phyloP scores from a whole-genome alignment of 371 early-diverging fungal genomes.

The Rhizopus microsporus region DNA sequence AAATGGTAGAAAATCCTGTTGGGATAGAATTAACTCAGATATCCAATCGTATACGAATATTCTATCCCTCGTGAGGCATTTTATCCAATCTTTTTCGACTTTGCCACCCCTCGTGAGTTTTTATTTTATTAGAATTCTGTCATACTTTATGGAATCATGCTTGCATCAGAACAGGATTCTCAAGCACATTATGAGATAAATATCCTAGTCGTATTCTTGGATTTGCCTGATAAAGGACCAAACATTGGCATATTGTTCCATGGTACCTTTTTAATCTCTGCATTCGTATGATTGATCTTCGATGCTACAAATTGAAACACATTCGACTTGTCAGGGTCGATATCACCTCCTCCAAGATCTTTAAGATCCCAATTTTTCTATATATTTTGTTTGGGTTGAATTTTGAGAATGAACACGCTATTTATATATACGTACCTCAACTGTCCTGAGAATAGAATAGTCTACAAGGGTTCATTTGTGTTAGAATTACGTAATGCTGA shows the following conservation, averaged over 20 bases:
- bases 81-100: background rate
- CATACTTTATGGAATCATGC: background rate
- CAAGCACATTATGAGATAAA: background rate
- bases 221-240: slow-evolving; percentile 38
- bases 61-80: background rate
- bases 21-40: background rate
- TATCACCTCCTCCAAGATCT: slow-evolving; percentile 55
- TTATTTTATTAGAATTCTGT: background rate
- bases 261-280: slow-evolving; percentile 25
- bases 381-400: no score
- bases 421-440: slow-evolving; percentile 31
- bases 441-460: slow-evolving; percentile 57
- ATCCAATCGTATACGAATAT: background rate
- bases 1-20: no score
- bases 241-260: slow-evolving; percentile 11
- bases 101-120: background rate
- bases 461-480: background rate
- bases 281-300: slow-evolving; percentile 30
- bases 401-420: background rate
- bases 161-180: background rate
- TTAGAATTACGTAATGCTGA: background rate
- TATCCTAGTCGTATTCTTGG: slow-evolving; percentile 15
- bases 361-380: slow-evolving; percentile 60
- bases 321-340: slow-evolving; percentile 33
- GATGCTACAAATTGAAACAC: slow-evolving; percentile 37